These are phyloP conservation scores for Suillus cothurnatus DNA, from an alignment of 768 basidiomycete genomes.

Conservation along the genomic window DNA sequence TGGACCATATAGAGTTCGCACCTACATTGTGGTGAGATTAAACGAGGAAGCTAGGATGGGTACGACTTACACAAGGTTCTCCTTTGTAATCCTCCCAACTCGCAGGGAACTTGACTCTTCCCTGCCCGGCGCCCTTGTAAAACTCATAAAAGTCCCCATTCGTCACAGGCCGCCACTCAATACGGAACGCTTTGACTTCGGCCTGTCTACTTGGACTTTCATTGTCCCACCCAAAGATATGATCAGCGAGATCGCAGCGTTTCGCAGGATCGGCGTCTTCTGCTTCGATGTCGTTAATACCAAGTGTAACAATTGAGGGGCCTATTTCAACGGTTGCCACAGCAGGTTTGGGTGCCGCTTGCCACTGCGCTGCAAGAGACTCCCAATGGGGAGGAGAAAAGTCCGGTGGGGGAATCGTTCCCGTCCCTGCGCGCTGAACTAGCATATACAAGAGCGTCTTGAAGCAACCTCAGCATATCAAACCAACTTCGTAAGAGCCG, in stretches of 20 bases:
- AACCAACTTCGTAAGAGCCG: slow-evolving; percentile 2
- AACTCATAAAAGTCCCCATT: slow-evolving; percentile 85
- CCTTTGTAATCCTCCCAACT: slow-evolving; percentile 70
- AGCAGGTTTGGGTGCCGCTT: slow-evolving; percentile 43
- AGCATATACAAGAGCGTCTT: slow-evolving; percentile 94
- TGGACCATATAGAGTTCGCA: slow-evolving; percentile 88
- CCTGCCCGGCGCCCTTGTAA: slow-evolving; percentile 48
- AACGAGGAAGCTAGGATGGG: not conserved
- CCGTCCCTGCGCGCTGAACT: slow-evolving; percentile 74
- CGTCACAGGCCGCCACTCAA: slow-evolving; percentile 85
- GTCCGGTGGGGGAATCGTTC: slow-evolving; percentile 77
- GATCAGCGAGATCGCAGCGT: slow-evolving; percentile 44
- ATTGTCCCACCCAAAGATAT: slow-evolving; percentile 95
- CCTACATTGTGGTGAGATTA: slow-evolving; percentile 36
- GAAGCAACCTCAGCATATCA: slow-evolving; percentile 4
- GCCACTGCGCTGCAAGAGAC: slow-evolving; percentile 50
- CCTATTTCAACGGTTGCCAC: slow-evolving; percentile 56
- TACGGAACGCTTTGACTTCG: slow-evolving; percentile 67
- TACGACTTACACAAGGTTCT: slow-evolving; percentile 46
- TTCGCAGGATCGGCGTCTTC: slow-evolving; percentile 51
- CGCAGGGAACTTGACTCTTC: slow-evolving; percentile 56
- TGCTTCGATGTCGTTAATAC: slow-evolving; percentile 81
- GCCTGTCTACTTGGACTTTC: slow-evolving; percentile 73
- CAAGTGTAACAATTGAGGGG: slow-evolving; percentile 61
- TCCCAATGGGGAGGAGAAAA: slow-evolving; percentile 77